Conservation (phyloP, 169 alveolate genomes). For the Plasmodium inui region DNA sequence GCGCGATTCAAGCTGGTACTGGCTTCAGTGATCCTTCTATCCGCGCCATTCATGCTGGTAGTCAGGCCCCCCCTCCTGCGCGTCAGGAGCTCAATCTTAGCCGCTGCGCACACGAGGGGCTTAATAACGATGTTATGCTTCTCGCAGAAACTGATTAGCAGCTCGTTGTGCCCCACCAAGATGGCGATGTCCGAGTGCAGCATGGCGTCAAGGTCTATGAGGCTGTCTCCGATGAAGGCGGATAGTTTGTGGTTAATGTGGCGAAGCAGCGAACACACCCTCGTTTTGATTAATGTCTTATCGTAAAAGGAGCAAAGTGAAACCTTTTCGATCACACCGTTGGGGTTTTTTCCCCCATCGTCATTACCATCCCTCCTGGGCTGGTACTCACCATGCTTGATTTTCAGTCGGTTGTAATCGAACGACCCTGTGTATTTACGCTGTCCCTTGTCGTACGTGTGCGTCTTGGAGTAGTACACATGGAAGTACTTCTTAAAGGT, state of each 20-base stretch:
- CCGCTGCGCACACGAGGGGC: constrained; percentile 63
- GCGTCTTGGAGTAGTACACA: constrained; percentile 35
- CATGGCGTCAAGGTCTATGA: constrained; percentile 53
- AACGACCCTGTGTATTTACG: constrained; percentile 27
- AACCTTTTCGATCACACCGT: background rate
- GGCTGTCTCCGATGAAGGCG: constrained; percentile 69
- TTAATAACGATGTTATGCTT: constrained; percentile 58
- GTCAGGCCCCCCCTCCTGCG: background rate
- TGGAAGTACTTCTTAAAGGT: constrained; percentile 36
- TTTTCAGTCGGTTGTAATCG: constrained; percentile 16
- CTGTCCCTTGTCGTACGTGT: constrained; percentile 37
- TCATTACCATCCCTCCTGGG: background rate
- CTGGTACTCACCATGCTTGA: constrained; percentile 26
- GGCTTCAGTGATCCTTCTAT: background rate
- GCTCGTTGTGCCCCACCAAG: constrained; percentile 14
- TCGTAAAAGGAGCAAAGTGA: constrained; percentile 29
- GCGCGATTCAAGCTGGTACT: background rate
- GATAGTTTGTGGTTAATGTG: constrained; percentile 28
- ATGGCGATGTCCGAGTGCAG: constrained; percentile 38
- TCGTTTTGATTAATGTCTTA: constrained; percentile 19
- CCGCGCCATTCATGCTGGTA: background rate
- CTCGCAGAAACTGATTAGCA: constrained; percentile 22
- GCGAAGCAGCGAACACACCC: constrained; percentile 4
- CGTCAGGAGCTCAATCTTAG: constrained; percentile 36
- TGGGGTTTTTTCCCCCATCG: background rate